Conservation (phyloP, 2,329 filamentous ascomycete species). For the Chalaropsis thielavioides region DNA sequence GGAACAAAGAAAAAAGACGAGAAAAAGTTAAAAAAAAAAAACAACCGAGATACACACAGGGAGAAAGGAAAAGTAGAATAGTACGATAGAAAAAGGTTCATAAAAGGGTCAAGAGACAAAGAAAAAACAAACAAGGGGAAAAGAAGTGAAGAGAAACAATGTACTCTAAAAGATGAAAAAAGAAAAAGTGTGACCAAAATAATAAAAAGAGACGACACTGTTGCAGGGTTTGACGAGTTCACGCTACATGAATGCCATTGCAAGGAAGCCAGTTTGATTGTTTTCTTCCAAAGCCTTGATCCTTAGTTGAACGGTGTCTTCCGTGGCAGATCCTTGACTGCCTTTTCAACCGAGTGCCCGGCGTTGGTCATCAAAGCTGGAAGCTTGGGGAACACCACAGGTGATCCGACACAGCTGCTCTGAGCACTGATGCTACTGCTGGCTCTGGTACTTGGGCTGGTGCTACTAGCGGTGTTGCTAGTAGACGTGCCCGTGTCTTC, state of each 20-base stretch:
- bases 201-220: background rate
- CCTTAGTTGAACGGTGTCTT: background rate
- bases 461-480: background rate
- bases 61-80: background rate
- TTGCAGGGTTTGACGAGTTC: background rate
- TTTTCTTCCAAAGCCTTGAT: background rate
- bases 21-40: background rate
- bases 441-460: background rate
- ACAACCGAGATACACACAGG: background rate
- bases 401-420: background rate
- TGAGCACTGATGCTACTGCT: background rate
- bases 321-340: background rate
- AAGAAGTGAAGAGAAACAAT: background rate
- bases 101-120: background rate
- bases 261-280: background rate
- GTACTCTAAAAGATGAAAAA: constrained; percentile 3
- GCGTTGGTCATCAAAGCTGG: background rate
- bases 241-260: background rate
- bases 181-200: background rate
- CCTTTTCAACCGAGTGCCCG: background rate
- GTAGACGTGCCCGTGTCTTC: background rate
- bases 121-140: background rate
- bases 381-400: background rate
- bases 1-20: constrained; percentile 7
- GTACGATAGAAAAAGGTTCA: constrained; percentile 5